Conservation (phyloP, 2,329 filamentous ascomycete species). For the Acarospora socialis region DNA sequence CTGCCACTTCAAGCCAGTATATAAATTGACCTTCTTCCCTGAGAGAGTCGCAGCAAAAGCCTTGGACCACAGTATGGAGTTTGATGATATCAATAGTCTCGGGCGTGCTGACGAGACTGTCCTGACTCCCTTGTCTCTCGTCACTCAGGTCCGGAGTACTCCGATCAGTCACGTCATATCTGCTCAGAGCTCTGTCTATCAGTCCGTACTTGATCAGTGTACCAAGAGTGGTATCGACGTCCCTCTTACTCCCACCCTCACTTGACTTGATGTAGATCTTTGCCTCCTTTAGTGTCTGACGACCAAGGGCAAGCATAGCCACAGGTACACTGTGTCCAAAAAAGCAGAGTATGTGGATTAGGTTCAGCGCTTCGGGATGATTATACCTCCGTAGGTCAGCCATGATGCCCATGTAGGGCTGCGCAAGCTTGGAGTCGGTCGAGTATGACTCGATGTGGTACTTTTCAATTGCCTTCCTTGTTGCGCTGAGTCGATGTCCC, state of each 20-base stretch:
- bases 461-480: slow-evolving; percentile 45
- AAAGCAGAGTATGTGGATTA: slow-evolving; percentile 51
- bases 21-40: slow-evolving; percentile 27
- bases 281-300: slow-evolving; percentile 22
- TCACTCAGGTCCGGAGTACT: slow-evolving; percentile 11
- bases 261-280: slow-evolving; percentile 25
- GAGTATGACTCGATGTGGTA: slow-evolving; percentile 44
- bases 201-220: slow-evolving; percentile 32
- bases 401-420: slow-evolving; percentile 34
- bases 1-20: slow-evolving; percentile 30
- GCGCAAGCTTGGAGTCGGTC: slow-evolving; percentile 40
- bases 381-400: slow-evolving; percentile 28
- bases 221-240: slow-evolving; percentile 32
- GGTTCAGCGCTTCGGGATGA: slow-evolving; percentile 43
- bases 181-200: slow-evolving; percentile 27
- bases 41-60: slow-evolving; percentile 33
- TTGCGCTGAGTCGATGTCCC: slow-evolving; percentile 46
- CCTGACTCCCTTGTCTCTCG: slow-evolving; percentile 11
- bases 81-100: slow-evolving; percentile 30
- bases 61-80: slow-evolving; percentile 34
- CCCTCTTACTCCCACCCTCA: slow-evolving; percentile 18
- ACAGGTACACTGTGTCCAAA: slow-evolving; percentile 52
- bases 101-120: slow-evolving; percentile 12
- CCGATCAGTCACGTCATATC: slow-evolving; percentile 16
- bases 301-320: slow-evolving; percentile 47